These are phyloP conservation scores for Capsella rubella DNA, from an alignment of 441 rosid genomes.

Conservation along the genomic window DNA sequence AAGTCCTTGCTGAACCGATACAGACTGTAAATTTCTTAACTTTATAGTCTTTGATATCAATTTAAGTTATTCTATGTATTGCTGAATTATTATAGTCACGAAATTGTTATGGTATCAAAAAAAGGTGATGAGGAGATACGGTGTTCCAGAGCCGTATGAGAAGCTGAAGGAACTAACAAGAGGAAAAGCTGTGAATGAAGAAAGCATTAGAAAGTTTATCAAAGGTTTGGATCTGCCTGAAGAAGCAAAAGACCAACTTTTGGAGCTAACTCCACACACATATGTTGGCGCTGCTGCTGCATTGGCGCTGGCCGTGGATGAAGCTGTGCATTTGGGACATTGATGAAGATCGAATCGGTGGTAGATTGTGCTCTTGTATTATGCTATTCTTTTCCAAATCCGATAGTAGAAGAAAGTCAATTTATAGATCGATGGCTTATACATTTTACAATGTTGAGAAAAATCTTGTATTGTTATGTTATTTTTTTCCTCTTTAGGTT, in stretches of 20 bases:
- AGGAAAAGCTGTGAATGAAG: constrained; percentile 85
- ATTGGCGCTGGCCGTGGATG: constrained; percentile 62
- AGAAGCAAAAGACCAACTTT: constrained; percentile 68
- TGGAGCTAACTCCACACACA: constrained; percentile 74
- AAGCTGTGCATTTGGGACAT: constrained; percentile 46
- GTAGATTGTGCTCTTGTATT: constrained; percentile 24
- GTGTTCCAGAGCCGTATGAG: constrained; percentile 95
- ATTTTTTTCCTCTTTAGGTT: neutral
- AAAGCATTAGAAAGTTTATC: constrained; percentile 79
- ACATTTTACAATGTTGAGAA: constrained; percentile 2
- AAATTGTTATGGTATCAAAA: neutral
- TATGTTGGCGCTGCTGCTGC: constrained; percentile 85
- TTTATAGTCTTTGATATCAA: neutral
- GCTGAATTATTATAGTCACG: neutral
- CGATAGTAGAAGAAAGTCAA: neutral
- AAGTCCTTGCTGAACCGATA: constrained; percentile 94
- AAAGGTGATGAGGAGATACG: constrained; percentile 91
- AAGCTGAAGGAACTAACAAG: constrained; percentile 91
- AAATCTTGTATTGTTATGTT: neutral
- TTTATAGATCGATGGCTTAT: neutral
- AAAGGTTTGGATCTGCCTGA: constrained; percentile 74
- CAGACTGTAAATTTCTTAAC: constrained; percentile 67
- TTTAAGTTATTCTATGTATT: neutral
- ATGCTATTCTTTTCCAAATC: constrained; percentile 4
- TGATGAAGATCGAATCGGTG: constrained; percentile 7